These are phyloP conservation scores for Penstemon davidsonii DNA, from an alignment of 257 asterid genomes.

Conservation along the genomic window DNA sequence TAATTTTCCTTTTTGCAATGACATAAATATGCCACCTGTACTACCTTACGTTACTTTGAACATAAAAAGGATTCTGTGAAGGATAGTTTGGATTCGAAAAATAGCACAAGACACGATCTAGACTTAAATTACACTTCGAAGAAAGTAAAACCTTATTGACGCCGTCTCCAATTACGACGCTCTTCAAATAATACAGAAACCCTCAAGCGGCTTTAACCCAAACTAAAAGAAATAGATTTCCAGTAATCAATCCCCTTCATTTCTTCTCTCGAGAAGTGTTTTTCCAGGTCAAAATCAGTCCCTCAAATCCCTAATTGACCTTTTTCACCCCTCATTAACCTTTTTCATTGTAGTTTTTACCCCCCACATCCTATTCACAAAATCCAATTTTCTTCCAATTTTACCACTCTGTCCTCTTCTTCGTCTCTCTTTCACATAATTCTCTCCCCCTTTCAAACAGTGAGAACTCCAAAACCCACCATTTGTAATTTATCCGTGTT, in stretches of 20 bases:
- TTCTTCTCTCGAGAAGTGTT: neutral
- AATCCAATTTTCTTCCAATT: conserved; percentile 32
- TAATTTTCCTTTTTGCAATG: too few species aligned
- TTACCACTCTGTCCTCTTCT: conserved; percentile 18
- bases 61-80: too few species aligned
- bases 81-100: too few species aligned
- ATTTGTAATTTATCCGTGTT: conserved; percentile 19
- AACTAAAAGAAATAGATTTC: neutral
- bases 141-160: neutral
- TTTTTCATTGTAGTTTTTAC: neutral
- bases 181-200: neutral
- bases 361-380: conserved; percentile 30
- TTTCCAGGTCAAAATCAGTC: conserved; percentile 6
- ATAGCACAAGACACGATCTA: too few species aligned
- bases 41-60: too few species aligned
- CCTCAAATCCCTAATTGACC: conserved; percentile 14
- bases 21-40: too few species aligned
- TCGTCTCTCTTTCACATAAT: conserved; percentile 19
- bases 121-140: neutral
- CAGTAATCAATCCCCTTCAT: neutral
- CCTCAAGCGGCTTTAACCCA: neutral
- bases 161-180: neutral
- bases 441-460: conserved; percentile 19
- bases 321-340: conserved; percentile 2
- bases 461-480: conserved; percentile 30